Percentiles rank a stretch among this genome's conserved stretches.
Conservation (phyloP, 2,329 filamentous ascomycete genomes). For the Amesomyces nigricolor region DNA sequence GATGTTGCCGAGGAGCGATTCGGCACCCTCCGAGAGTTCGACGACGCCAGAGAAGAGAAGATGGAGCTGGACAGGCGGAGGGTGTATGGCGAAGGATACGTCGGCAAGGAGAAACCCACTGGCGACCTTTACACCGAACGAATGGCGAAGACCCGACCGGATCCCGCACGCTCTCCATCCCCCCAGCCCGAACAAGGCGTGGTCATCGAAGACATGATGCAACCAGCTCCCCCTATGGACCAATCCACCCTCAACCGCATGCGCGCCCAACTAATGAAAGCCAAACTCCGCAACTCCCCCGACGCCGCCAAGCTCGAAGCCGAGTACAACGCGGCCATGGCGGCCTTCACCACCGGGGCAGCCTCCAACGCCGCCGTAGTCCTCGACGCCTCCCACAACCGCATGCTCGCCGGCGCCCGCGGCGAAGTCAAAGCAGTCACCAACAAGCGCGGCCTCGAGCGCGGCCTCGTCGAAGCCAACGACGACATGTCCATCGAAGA, state of each 20-base stretch:
- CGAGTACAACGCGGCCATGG: conserved; percentile 73
- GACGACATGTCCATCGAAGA: conserved; percentile 95
- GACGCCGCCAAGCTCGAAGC: conserved; percentile 72
- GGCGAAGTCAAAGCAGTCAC: conserved; percentile 71
- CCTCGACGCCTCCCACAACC: conserved; percentile 81
- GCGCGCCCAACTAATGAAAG: conserved; percentile 93
- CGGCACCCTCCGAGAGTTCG: conserved; percentile 76
- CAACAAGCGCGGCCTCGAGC: conserved; percentile 76
- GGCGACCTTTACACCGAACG: conserved; percentile 82
- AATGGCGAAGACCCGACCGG: conserved; percentile 47
- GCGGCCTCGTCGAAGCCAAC: conserved; percentile 81
- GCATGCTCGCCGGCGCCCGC: conserved; percentile 70
- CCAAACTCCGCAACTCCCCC: conserved; percentile 73
- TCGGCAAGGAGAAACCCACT: conserved; percentile 77
- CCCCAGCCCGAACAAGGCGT: conserved; percentile 46
- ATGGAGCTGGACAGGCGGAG: conserved; percentile 79
- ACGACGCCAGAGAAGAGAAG: conserved; percentile 88
- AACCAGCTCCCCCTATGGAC: conserved; percentile 54
- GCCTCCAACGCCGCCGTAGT: conserved; percentile 61
- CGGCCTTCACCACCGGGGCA: conserved; percentile 43
- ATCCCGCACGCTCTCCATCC: conserved; percentile 26
- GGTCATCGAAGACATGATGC: conserved; percentile 48
- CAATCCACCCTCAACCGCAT: conserved; percentile 80
- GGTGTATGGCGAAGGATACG: conserved; percentile 78
- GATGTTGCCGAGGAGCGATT: conserved; percentile 79